Conservation (phyloP, 768 basidiomycete genomes). For the Paxillus ammoniavirescens region DNA sequence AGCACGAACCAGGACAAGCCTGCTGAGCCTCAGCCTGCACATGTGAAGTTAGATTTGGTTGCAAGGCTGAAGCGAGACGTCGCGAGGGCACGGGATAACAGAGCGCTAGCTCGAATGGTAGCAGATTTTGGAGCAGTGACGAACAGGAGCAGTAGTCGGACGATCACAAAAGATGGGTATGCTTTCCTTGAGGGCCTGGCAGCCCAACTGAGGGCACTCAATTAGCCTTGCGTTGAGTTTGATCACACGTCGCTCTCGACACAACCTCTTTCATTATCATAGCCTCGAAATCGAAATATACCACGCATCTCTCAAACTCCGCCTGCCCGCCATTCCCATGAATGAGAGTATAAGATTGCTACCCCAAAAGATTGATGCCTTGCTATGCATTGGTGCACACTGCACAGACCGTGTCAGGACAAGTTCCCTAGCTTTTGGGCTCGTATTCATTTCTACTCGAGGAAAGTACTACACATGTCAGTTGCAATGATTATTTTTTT, state of each 20-base stretch:
- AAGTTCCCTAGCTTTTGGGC: too few relatives aligned
- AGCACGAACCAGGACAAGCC: conserved; percentile 39
- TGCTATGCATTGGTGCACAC: too few relatives aligned
- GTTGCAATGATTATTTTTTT: too few relatives aligned
- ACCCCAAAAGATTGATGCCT: too few relatives aligned
- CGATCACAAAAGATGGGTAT: conserved; percentile 77
- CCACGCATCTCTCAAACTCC: too few relatives aligned
- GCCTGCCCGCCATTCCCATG: too few relatives aligned
- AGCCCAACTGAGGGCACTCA: conserved; percentile 42
- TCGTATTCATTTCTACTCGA: too few relatives aligned
- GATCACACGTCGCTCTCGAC: not conserved
- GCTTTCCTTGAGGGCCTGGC: conserved; percentile 64
- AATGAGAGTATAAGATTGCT: too few relatives aligned
- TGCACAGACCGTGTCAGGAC: too few relatives aligned
- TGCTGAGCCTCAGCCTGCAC: conserved; percentile 43
- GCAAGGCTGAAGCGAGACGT: conserved; percentile 59
- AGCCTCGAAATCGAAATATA: not conserved
- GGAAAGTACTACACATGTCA: too few relatives aligned
- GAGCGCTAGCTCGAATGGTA: conserved; percentile 60
- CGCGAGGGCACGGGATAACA: conserved; percentile 46
- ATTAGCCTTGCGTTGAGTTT: not conserved
- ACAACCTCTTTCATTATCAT: not conserved
- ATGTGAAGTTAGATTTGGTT: conserved; percentile 59
- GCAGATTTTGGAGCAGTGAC: conserved; percentile 70
- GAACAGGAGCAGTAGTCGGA: conserved; percentile 64